Evolutionary conservation across 345 rosid species (phyloP), one percentile per base, ranked within the genome.

Genomic region (Lagerstroemia speciosa): DNA sequence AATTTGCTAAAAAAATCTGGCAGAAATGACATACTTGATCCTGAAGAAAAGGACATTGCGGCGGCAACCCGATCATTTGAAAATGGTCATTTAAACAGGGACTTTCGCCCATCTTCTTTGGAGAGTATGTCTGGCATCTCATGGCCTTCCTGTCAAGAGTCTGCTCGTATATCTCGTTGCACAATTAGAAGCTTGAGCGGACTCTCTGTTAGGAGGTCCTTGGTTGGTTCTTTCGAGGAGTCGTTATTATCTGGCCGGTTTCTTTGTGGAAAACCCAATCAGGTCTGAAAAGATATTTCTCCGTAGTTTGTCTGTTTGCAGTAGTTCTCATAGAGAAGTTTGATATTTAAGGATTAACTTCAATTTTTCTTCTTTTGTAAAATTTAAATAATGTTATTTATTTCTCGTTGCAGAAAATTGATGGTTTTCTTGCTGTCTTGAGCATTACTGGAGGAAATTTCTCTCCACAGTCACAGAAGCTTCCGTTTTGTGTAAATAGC

Each of bases 161-260:
- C 87, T 43, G 68, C 76, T 73, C 75, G 86, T 22, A 64, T 41
- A 55, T 76, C 88, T 63, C 83, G 83, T 38, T 75, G 89, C 58
- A 74, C 70, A 66, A 19, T 68, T 61, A 87, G 91, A 72, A 83
- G 93, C 81, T 82, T 87, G 80, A 85, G 92, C 75, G 90, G 93
- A 67, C 86, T 82, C 53, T 84, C 92, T 31, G 80, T 87, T 45
- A 82, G 92, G 75, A 86, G 97, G 82, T 87, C 98, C 70, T 80
- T 93, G 83, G 92, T 93, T 73, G 98, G 98, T 84, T 93, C 98
- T 43, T 93, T 93, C 67, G 98, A 93, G 83, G 98, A 93, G 82
- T 93, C 98, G 33, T 67, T 93, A 22, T 75, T 93, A 72, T 90
- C 98, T 64, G 98, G 98, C 57, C 79, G 96, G 75, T 79, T 87